Base-by-base conservation (phyloP, 257 asterid species). In the Ligustrum vulgare region DNA sequence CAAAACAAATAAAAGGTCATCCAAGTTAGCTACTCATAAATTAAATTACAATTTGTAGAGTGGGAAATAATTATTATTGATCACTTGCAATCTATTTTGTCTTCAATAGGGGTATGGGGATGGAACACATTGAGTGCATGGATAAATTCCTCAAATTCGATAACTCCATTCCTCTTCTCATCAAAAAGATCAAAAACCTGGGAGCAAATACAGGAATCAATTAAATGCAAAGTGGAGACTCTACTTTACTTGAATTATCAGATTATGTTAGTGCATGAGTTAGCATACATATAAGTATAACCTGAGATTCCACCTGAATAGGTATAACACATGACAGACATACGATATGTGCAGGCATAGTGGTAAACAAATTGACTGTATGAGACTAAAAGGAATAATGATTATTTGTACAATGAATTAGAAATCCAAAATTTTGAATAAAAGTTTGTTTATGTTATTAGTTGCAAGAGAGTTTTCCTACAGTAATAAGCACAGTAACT, bases 161-260 rank as follows among this genome's bases (percentile, higher is more conserved):
- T 86, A 18, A 90, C 95, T 4, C 96, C 96, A 81, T 90, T 89
- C 87, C 77, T 76, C 83, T 90, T 92, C 80, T 89, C 95, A 80
- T 92, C 96, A 69, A 92, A 91, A 63, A 88, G 76, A 84, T 89
- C 89, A 87, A 91, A 91, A 74, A 92, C 91, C 97, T 92, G 91
- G 37, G 73, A 77, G 22, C 75, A 25, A 70, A 72, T 68, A 58
- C 60, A 45, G 60, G 16, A 58, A 62, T 4, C 72, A n/a, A n/a
- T 13, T 22, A 41, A 45, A 22, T 71, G 67, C 37, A 31, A 28
- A 32, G 15, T 22, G 58, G 70, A 41, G 72, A 63, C 49, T 41
- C 74, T 56, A 60, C 74, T 41, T 11, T 18, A 69, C 58, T 66
- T 51, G 65, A 67, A 16, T 56, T 35, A 6, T 39, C 56, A 69